Percentiles rank a stretch among this genome's conserved stretches.
Evolutionary conservation across 208 protist genomes (phyloP).

Genomic region (Borovskyia barvae): DNA sequence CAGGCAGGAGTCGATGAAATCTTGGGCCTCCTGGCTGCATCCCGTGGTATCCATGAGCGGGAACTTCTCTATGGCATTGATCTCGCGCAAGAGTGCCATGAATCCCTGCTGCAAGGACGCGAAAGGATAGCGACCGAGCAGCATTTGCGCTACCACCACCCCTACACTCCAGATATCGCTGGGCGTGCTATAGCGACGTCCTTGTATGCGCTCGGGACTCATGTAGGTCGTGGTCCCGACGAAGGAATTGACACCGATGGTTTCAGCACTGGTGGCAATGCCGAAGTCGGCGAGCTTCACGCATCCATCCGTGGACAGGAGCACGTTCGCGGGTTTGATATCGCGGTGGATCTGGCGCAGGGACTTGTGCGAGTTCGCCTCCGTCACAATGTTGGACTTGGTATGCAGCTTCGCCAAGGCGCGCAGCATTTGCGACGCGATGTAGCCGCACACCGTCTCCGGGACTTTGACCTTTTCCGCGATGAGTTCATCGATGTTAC

Average conservation of each 20-base stretch:
- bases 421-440: slow-evolving; percentile 75
- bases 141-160: slow-evolving; percentile 65
- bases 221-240: slow-evolving; percentile 88
- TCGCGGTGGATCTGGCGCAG: slow-evolving; percentile 85
- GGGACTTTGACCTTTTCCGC: slow-evolving; percentile 36
- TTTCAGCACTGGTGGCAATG: slow-evolving; percentile 80
- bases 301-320: slow-evolving; percentile 66
- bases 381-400: slow-evolving; percentile 81
- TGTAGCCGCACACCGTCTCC: slow-evolving; percentile 62
- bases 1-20: slow-evolving; percentile 74
- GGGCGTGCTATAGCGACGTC: slow-evolving; percentile 68
- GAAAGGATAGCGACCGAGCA: slow-evolving; percentile 78
- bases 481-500: slow-evolving; percentile 86
- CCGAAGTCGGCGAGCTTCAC: slow-evolving; percentile 89
- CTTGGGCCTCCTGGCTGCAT: slow-evolving; percentile 64
- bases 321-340: slow-evolving; percentile 87
- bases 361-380: slow-evolving; percentile 64
- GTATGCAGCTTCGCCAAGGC: slow-evolving; percentile 84
- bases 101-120: slow-evolving; percentile 59
- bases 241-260: slow-evolving; percentile 84
- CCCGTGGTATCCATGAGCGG: slow-evolving; percentile 28
- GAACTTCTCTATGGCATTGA: slow-evolving; percentile 64
- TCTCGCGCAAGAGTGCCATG: slow-evolving; percentile 73
- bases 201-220: slow-evolving; percentile 85
- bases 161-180: slow-evolving; percentile 90